Conservation (phyloP, 148 eudicot genomes). For the Agrostemma githago region DNA sequence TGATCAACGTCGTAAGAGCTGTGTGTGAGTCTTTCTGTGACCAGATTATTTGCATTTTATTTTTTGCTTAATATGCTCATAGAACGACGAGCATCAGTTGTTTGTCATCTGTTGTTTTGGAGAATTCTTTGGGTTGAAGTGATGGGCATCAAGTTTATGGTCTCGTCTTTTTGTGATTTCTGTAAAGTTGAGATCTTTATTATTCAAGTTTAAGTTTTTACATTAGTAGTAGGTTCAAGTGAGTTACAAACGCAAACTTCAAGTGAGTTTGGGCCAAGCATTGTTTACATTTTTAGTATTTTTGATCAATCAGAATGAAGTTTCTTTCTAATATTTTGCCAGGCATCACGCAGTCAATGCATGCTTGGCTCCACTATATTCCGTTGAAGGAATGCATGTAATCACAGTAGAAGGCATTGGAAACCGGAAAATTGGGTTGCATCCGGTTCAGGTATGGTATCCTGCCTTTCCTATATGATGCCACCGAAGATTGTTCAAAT, state of each 20-base stretch:
- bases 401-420: slow-evolving; percentile 99
- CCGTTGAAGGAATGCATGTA: slow-evolving; percentile 96
- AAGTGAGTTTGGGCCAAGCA: not conserved
- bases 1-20: slow-evolving; percentile 63
- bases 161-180: not conserved
- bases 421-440: slow-evolving; percentile 66
- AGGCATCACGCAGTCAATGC: slow-evolving; percentile 89
- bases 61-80: slow-evolving; percentile 3
- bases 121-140: not conserved
- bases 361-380: slow-evolving; percentile 89
- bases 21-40: slow-evolving; percentile 59
- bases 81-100: not conserved
- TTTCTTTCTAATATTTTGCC: slow-evolving; percentile 17
- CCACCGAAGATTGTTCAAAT: not conserved
- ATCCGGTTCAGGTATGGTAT: slow-evolving; percentile 88
- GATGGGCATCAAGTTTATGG: not conserved
- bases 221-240: not conserved
- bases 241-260: slow-evolving; percentile 3
- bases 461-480: slow-evolving; percentile 1
- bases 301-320: not conserved
- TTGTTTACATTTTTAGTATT: not conserved
- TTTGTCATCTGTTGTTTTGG: not conserved
- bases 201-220: not conserved
- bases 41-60: not conserved
- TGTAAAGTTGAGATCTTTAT: not conserved